phyloP scores from a whole-genome alignment of 805 yeast genomes.

The Candida sphagnicola region DNA sequence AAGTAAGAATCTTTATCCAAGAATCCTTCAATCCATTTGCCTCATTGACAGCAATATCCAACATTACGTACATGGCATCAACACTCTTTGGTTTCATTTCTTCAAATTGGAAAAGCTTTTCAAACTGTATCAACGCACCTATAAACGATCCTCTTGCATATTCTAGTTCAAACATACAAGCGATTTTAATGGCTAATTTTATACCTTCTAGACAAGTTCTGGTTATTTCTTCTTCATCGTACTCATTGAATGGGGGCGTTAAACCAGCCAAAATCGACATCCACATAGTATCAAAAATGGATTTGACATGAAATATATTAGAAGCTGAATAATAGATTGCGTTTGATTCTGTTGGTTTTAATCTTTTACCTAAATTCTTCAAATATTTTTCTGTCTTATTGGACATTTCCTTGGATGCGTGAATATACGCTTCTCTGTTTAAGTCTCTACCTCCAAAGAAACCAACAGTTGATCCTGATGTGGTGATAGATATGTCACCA shows the following conservation, averaged over 20 bases:
- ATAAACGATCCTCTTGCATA: slow-evolving; percentile 87
- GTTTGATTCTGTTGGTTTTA: slow-evolving; percentile 34
- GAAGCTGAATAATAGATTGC: slow-evolving; percentile 74
- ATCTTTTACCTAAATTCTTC: slow-evolving; percentile 52
- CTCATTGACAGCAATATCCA: slow-evolving; percentile 74
- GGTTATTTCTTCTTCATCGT: slow-evolving; percentile 69
- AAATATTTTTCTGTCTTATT: slow-evolving; percentile 84
- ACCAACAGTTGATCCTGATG: slow-evolving; percentile 39
- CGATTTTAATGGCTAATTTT: slow-evolving; percentile 72
- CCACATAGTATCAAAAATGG: slow-evolving; percentile 94
- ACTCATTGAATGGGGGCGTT: slow-evolving; percentile 89
- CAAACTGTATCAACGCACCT: slow-evolving; percentile 84
- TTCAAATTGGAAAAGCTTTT: slow-evolving; percentile 72
- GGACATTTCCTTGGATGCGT: slow-evolving; percentile 90
- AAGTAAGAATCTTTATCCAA: slow-evolving; percentile 80
- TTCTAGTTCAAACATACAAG: slow-evolving; percentile 78
- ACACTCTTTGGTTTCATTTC: slow-evolving; percentile 79
- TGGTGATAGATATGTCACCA: slow-evolving; percentile 44
- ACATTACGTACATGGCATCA: slow-evolving; percentile 67
- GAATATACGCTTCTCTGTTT: slow-evolving; percentile 79
- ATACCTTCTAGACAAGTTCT: slow-evolving; percentile 80
- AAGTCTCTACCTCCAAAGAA: slow-evolving; percentile 68
- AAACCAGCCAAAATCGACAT: slow-evolving; percentile 94
- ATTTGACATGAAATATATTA: slow-evolving; percentile 84
- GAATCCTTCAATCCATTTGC: slow-evolving; percentile 68